Conservation (phyloP, 495 filamentous ascomycete species). For the Daldinia childiae region DNA sequence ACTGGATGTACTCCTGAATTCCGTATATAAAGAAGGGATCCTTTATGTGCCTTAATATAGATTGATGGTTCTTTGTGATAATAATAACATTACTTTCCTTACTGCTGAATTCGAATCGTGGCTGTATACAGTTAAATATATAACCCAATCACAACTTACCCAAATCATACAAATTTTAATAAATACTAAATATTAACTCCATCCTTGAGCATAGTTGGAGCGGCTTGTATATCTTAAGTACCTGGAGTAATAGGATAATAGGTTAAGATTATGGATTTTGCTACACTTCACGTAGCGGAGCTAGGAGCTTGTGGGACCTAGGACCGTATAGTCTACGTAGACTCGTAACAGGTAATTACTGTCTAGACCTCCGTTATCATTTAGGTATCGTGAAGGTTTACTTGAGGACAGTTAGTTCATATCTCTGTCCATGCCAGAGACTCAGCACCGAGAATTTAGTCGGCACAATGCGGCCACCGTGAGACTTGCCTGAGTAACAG, state of each 20-base stretch:
- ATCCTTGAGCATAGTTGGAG: no score
- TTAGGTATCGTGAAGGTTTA: not conserved
- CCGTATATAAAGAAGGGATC: not conserved
- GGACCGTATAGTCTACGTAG: not conserved
- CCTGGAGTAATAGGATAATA: no score
- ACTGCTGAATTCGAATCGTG: not conserved
- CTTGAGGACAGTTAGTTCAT: not conserved
- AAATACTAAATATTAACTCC: no score
- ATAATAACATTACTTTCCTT: not conserved
- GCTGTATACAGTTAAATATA: not conserved
- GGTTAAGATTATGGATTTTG: not conserved
- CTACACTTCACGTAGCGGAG: not conserved
- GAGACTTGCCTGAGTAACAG: conserved; percentile 3
- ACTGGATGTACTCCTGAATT: not conserved
- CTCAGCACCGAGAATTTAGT: not conserved
- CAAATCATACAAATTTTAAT: no score
- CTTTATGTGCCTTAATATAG: not conserved
- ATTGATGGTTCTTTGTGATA: not conserved
- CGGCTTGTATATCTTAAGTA: no score
- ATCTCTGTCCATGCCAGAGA: not conserved
- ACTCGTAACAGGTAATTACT: not conserved
- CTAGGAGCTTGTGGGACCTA: not conserved
- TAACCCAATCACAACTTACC: not conserved
- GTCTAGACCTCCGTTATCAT: not conserved
- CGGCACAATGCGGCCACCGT: not conserved